A percentile compares a stretch with the other conserved stretches of the same genome.
Conservation (phyloP, 306 rosid genomes). For the Castanea mollissima region DNA sequence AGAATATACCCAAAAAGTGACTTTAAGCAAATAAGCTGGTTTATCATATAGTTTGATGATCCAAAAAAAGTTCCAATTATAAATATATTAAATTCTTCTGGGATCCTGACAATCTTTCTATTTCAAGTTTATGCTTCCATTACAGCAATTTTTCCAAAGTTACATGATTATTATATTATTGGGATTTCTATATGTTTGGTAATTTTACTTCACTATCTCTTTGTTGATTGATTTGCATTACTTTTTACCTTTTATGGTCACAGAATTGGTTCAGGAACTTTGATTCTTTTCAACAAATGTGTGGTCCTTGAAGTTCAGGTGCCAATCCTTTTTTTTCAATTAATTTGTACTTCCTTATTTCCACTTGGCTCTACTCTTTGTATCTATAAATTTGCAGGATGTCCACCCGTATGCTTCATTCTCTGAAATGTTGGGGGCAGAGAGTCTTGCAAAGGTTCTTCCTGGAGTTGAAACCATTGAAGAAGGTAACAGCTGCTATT, state of each 20-base stretch:
- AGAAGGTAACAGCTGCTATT: slow-evolving; percentile 27
- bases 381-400: slow-evolving; percentile 41
- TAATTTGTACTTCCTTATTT: background rate
- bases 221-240: background rate
- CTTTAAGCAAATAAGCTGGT: no score
- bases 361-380: slow-evolving; percentile 23
- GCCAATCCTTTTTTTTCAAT: background rate
- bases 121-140: background rate
- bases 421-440: slow-evolving; percentile 41
- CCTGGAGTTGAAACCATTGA: no score
- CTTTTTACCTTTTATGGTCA: background rate
- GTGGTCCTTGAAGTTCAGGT: slow-evolving; percentile 70
- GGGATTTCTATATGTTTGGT: background rate
- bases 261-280: slow-evolving; percentile 59
- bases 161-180: background rate
- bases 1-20: background rate
- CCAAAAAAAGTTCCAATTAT: no score
- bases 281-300: slow-evolving; percentile 53
- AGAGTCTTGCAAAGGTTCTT: no score
- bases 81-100: no score
- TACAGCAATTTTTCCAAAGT: background rate
- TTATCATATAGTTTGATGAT: no score
- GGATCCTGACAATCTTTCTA: background rate
- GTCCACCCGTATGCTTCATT: slow-evolving; percentile 49
- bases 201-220: slow-evolving; percentile 11